Percentiles rank a stretch among this genome's conserved stretches.
Evolutionary conservation across 306 rosid genomes (phyloP).

Genomic region (Fragaria ananassa): DNA sequence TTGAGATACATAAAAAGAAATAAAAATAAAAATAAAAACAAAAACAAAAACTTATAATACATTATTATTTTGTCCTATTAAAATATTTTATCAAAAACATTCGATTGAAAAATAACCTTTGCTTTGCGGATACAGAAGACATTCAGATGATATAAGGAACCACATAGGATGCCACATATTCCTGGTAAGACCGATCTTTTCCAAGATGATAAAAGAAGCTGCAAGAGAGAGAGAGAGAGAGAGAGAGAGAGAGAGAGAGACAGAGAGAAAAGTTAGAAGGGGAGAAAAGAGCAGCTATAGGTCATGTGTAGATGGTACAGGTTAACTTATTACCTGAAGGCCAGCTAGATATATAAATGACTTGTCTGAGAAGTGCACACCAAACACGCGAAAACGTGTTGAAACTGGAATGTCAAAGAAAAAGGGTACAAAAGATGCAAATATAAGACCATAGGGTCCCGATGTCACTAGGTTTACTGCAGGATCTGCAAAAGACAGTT

Average conservation of each 20-base stretch:
- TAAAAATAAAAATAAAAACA: background rate
- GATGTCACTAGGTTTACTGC: constrained; percentile 62
- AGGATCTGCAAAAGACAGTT: constrained; percentile 64
- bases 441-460: constrained; percentile 97
- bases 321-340: constrained; percentile 63
- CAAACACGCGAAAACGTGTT: constrained; percentile 71
- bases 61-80: background rate
- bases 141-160: constrained; percentile 81
- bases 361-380: constrained; percentile 83
- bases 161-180: constrained; percentile 89
- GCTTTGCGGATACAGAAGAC: constrained; percentile 79
- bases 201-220: constrained; percentile 98
- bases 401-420: constrained; percentile 98
- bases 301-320: background rate
- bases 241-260: constrained; percentile 10
- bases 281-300: constrained; percentile 6
- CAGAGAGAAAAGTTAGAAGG: constrained; percentile 23
- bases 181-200: constrained; percentile 88
- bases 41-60: background rate
- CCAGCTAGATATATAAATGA: constrained; percentile 95
- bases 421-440: constrained; percentile 91
- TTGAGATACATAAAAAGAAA: background rate
- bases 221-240: constrained; percentile 22
- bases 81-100: background rate
- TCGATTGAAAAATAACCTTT: constrained; percentile 52